Conservation (phyloP, 2,329 filamentous ascomycete genomes). For the Penicillium vulpinum region DNA sequence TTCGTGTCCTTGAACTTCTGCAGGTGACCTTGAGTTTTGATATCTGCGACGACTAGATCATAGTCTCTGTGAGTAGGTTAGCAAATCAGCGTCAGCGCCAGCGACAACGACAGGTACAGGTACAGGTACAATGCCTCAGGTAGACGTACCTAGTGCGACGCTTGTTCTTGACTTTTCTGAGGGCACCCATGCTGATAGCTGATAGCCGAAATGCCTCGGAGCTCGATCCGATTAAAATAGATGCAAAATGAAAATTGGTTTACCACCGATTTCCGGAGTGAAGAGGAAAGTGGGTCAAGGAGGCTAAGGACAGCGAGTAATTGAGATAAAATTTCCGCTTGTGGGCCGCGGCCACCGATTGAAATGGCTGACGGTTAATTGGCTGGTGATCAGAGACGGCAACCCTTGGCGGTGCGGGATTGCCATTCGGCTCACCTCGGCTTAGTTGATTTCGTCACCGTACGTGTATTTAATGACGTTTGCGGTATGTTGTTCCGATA, state of each 20-base stretch:
- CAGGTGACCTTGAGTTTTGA: conserved; percentile 76
- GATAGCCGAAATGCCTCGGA: conserved; percentile 17
- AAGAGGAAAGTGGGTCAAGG: conserved; percentile 31
- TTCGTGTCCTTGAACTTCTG: conserved; percentile 76
- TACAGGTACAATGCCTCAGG: background rate
- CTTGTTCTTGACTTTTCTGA: conserved; percentile 70
- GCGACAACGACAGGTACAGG: background rate
- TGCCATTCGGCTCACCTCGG: conserved; percentile 38
- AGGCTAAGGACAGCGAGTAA: conserved; percentile 7
- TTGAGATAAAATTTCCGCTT: conserved; percentile 31
- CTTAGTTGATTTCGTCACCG: conserved; percentile 33
- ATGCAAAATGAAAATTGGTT: conserved; percentile 24
- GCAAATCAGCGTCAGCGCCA: conserved; percentile 5
- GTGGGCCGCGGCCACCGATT: conserved; percentile 24
- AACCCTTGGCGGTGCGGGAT: conserved; percentile 25
- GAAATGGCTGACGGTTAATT: conserved; percentile 31
- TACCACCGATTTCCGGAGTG: conserved; percentile 41
- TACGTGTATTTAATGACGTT: conserved; percentile 26
- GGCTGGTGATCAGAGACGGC: conserved; percentile 20
- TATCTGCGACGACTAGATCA: conserved; percentile 86
- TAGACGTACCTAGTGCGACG: conserved; percentile 63
- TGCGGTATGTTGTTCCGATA: conserved; percentile 10
- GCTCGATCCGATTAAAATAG: conserved; percentile 19
- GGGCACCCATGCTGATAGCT: conserved; percentile 65
- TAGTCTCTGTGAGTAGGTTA: conserved; percentile 66